Evolutionary conservation across 148 eudicot species (phyloP).

Genomic region (Rhododendron simsii): DNA sequence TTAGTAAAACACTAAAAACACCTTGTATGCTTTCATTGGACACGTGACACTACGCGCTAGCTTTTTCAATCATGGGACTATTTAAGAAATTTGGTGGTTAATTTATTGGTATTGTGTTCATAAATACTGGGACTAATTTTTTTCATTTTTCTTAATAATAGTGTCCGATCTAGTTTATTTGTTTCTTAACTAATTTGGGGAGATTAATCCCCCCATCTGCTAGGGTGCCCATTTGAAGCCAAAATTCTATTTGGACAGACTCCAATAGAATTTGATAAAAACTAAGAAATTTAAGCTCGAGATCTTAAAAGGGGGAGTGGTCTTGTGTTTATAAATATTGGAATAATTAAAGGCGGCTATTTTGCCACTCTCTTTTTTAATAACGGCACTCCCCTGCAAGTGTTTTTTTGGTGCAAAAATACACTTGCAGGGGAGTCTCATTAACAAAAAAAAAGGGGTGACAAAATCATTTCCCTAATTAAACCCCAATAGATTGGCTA

Average conservation of each 20-base stretch:
- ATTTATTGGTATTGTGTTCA: background rate
- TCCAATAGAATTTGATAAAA: too few species aligned
- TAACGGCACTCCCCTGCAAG: too few species aligned
- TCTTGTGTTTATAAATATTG: background rate
- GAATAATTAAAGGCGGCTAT: too few species aligned
- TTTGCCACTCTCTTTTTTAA: too few species aligned
- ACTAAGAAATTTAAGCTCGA: background rate
- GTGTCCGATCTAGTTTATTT: background rate
- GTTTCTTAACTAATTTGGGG: too few species aligned
- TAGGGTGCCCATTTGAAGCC: background rate
- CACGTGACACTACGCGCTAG: background rate
- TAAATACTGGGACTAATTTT: background rate
- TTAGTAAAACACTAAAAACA: background rate
- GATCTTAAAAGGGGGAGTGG: background rate
- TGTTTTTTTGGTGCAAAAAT: too few species aligned
- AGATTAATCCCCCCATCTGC: too few species aligned
- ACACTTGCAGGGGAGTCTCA: too few species aligned
- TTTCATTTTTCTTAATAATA: too few species aligned
- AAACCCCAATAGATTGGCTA: too few species aligned
- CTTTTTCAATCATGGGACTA: background rate
- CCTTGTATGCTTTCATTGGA: background rate
- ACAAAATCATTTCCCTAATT: too few species aligned
- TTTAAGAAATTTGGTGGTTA: background rate
- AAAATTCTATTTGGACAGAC: background rate
- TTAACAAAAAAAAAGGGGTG: too few species aligned